phyloP scores from a whole-genome alignment of 1,284 basidiomycete genomes.

The Trametes hirsuta region DNA sequence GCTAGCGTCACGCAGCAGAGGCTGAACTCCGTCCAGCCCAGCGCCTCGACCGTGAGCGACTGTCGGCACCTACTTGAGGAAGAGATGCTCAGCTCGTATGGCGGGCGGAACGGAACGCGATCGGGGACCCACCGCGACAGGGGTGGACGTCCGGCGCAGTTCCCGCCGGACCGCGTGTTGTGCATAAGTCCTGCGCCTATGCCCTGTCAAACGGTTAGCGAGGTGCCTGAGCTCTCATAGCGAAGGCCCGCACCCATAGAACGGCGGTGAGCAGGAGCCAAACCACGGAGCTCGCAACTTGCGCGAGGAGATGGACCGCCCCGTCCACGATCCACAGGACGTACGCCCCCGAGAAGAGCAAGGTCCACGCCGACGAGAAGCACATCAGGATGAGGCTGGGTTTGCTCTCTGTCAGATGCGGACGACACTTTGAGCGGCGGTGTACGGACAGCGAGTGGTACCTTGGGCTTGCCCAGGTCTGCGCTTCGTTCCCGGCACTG shows the following conservation, averaged over 20 bases:
- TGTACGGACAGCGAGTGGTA: slow-evolving; percentile 68
- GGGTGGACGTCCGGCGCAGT: slow-evolving; percentile 54
- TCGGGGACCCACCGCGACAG: slow-evolving; percentile 51
- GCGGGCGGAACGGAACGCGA: slow-evolving; percentile 9
- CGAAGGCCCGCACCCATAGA: slow-evolving; percentile 58
- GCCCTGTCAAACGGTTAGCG: slow-evolving; percentile 47
- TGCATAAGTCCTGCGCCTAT: slow-evolving; percentile 68
- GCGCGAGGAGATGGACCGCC: slow-evolving; percentile 66
- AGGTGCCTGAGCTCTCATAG: too few species aligned
- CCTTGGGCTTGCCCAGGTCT: slow-evolving; percentile 59
- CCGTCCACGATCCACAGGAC: slow-evolving; percentile 71
- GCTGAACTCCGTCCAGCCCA: slow-evolving; percentile 77
- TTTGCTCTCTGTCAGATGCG: slow-evolving; percentile 19
- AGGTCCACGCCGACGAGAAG: slow-evolving; percentile 73
- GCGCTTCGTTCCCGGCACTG: slow-evolving; percentile 60
- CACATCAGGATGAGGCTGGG: slow-evolving; percentile 58
- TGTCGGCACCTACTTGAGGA: slow-evolving; percentile 59
- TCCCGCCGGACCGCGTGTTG: slow-evolving; percentile 56
- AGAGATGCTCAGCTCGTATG: slow-evolving; percentile 15
- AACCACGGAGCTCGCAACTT: slow-evolving; percentile 73
- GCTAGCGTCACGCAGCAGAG: slow-evolving; percentile 62
- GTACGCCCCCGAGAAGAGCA: slow-evolving; percentile 67
- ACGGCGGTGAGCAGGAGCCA: slow-evolving; percentile 68
- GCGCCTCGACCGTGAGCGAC: slow-evolving; percentile 67
- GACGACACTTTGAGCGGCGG: slow-evolving; percentile 13